Evolutionary conservation across 352 stramenopile genomes (phyloP).

Genomic region (Pythium rishiriense): DNA sequence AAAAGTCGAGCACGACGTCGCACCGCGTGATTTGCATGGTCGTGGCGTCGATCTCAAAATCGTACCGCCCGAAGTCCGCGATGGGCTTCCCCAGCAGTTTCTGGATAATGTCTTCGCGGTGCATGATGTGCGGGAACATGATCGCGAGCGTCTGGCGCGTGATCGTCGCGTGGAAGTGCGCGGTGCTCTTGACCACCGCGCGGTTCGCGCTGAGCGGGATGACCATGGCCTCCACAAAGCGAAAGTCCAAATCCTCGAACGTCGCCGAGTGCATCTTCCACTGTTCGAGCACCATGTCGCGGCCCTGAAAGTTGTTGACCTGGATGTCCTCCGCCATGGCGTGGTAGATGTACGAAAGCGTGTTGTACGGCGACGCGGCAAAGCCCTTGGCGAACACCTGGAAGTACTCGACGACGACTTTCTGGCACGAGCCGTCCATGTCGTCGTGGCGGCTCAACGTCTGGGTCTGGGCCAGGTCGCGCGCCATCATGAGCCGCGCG

Average conservation of each 20-base stretch:
- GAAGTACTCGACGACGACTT: constrained; percentile 15
- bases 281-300: constrained; percentile 4
- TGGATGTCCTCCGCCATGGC: constrained; percentile 3
- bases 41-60: constrained; percentile 10
- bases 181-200: too few relatives aligned
- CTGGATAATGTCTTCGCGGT: constrained; percentile 1
- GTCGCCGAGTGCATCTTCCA: constrained; percentile 8
- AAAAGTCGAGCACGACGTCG: constrained; percentile 9
- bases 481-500: too few relatives aligned
- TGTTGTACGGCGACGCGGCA: constrained; percentile 1
- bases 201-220: too few relatives aligned
- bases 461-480: too few relatives aligned
- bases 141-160: too few relatives aligned
- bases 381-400: constrained; percentile 5
- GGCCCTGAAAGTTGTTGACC: constrained; percentile 5
- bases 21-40: constrained; percentile 8
- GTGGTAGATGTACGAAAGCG: constrained; percentile 8
- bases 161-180: neutral
- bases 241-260: neutral
- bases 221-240: neutral
- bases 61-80: neutral
- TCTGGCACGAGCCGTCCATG: constrained; percentile 7
- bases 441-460: constrained; percentile 14
- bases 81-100: constrained; percentile 11
- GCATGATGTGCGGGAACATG: too few relatives aligned